Base-by-base conservation (phyloP, 768 basidiomycete genomes). In the Suillus occidentalis region DNA sequence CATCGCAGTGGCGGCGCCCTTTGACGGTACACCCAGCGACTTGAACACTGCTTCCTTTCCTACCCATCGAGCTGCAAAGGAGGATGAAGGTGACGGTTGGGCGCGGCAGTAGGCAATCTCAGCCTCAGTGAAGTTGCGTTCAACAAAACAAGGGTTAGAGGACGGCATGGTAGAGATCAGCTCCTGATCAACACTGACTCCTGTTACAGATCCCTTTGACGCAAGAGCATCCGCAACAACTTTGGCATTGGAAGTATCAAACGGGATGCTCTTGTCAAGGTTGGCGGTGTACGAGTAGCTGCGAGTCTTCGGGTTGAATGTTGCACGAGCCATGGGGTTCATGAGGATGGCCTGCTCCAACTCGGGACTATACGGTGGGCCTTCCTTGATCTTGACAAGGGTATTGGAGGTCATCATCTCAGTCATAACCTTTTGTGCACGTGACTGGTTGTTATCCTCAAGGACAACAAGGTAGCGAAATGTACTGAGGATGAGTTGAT, bases 11-110 rank as follows among this genome's bases (percentile, higher is more conserved):
- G 87, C 92, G 13, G 96, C 97, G 45, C 97, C 97, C 77, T 94
- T 91, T 4, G 93, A 95, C 22, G 89, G 80, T 52, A 95, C 90
- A 25, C 94, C 92, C 1, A 99, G 85, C 6, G 95, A 92, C 81
- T 99, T 99, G 89, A 99, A 98, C 62, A 91, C 88, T 3, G 96
- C 97, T 77, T 99, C 97, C 79, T 99, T 99, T 60, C 94, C 97
- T 36, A 87, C 92, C 97, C 97, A 99, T 63, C 96, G 91, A 42
- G 92, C 96, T 25, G 97, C 97, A 73, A 97, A 95, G 2, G 97
- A 98, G 9, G 97, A 91, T 1, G 85, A 77, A 20, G 93, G 88
- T 57, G 92, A 92, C 3, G 97, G 89, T 72, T 98, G 95, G n/a
- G 85, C 70, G 60, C 80, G 83, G 79, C 96, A 98, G 82, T 99